These are phyloP conservation scores for Pseudocercospora cruenta DNA, from an alignment of 2,329 filamentous ascomycete genomes.

Conservation along the genomic window DNA sequence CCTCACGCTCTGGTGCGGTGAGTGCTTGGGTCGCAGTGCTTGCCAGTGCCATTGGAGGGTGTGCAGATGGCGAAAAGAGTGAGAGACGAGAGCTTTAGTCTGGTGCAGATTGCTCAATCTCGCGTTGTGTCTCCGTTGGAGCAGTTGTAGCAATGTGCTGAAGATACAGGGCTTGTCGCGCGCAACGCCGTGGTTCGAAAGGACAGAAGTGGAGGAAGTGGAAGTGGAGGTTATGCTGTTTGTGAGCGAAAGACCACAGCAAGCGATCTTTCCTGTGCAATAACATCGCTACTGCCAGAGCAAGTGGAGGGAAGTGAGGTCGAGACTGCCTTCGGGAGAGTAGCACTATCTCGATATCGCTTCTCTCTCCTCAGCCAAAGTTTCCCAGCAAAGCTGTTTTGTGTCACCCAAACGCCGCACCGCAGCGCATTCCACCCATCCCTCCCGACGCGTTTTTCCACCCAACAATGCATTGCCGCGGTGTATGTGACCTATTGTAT, in stretches of 20 bases:
- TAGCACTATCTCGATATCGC: neutral
- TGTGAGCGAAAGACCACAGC: neutral
- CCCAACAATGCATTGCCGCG: conserved; percentile 7
- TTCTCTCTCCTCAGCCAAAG: neutral
- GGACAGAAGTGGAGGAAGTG: neutral
- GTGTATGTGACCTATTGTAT: neutral
- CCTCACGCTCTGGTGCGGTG: neutral
- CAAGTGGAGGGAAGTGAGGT: neutral
- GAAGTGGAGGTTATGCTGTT: neutral
- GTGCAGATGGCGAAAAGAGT: neutral
- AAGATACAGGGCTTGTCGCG: neutral
- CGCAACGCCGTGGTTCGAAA: neutral
- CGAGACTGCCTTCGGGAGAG: neutral
- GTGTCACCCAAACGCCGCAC: neutral
- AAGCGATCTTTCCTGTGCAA: neutral
- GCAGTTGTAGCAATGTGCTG: conserved; percentile 8
- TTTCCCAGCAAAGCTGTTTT: neutral
- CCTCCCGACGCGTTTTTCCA: neutral
- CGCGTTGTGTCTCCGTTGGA: neutral
- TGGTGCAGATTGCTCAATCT: neutral
- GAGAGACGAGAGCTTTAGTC: neutral
- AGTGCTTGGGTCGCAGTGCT: conserved; percentile 4
- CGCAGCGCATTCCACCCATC: neutral
- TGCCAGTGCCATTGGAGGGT: conserved; percentile 5
- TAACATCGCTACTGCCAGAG: neutral